Conservation (phyloP, 257 asterid species). For the Solanum habrochaites region DNA sequence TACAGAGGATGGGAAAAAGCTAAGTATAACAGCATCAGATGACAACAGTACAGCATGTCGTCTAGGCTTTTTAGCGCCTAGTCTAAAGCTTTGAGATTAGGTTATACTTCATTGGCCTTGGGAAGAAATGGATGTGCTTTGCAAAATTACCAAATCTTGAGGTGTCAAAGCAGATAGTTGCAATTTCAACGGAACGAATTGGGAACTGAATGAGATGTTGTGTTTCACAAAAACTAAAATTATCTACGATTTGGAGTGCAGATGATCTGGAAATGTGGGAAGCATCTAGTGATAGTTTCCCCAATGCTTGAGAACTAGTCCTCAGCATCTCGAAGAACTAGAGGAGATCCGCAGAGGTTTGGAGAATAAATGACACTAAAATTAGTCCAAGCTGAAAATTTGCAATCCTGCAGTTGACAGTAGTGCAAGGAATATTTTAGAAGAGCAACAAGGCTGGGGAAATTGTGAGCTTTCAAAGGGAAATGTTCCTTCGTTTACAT, state of each 20-base stretch:
- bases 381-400: neutral
- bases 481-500: neutral
- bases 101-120: neutral
- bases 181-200: neutral
- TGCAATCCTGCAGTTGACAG: neutral
- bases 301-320: neutral
- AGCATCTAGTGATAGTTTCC: neutral
- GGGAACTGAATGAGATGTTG: neutral
- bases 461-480: neutral
- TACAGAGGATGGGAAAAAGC: neutral
- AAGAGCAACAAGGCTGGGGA: neutral
- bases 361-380: neutral
- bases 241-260: neutral
- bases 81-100: neutral
- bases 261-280: neutral
- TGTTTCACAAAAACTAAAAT: neutral
- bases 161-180: neutral
- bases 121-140: neutral
- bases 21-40: neutral
- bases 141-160: neutral
- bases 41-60: accelerated
- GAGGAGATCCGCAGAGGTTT: neutral
- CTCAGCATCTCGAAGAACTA: accelerated
- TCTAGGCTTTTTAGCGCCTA: neutral
- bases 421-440: neutral